Evolutionary conservation across 257 asterid species (phyloP).

Genomic region (Jasminum sambac): DNA sequence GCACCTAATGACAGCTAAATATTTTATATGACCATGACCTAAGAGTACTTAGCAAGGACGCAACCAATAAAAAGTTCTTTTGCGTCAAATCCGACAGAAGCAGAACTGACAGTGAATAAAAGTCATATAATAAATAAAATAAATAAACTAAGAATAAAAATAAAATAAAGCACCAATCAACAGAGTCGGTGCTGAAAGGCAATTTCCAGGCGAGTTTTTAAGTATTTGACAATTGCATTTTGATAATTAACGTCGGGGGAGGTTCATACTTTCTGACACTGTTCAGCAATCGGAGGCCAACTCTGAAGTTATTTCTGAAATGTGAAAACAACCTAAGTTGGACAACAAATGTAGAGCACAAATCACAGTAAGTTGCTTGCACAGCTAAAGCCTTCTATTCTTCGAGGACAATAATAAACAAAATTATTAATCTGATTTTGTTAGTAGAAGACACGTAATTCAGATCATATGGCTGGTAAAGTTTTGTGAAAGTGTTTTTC

Average conservation of each 20-base stretch:
- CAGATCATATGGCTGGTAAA: not conserved
- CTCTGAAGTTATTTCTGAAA: constrained; percentile 1
- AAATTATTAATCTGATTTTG: not conserved
- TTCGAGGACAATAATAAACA: not conserved
- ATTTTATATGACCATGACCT: not conserved
- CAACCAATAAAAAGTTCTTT: not conserved
- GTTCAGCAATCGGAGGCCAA: not conserved
- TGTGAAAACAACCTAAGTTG: not conserved
- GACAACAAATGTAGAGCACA: not conserved
- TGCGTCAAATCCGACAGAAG: not conserved
- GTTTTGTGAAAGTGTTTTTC: not conserved
- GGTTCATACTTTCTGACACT: not conserved
- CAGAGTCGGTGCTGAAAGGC: not conserved
- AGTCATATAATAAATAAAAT: too few relatives aligned
- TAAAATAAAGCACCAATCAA: constrained; percentile 3
- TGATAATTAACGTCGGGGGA: not conserved
- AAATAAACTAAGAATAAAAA: not conserved
- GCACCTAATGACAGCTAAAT: not conserved
- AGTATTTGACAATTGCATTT: not conserved
- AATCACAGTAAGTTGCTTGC: not conserved
- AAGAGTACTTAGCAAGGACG: not conserved
- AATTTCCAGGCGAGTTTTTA: not conserved
- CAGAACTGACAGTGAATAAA: not conserved
- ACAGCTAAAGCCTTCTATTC: not conserved
- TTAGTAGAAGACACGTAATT: not conserved